A percentile compares a stretch with the other conserved stretches of the same genome.
These are phyloP conservation scores for Colletotrichum sansevieriae DNA, from an alignment of 2,329 filamentous ascomycete genomes.

Conservation along the genomic window DNA sequence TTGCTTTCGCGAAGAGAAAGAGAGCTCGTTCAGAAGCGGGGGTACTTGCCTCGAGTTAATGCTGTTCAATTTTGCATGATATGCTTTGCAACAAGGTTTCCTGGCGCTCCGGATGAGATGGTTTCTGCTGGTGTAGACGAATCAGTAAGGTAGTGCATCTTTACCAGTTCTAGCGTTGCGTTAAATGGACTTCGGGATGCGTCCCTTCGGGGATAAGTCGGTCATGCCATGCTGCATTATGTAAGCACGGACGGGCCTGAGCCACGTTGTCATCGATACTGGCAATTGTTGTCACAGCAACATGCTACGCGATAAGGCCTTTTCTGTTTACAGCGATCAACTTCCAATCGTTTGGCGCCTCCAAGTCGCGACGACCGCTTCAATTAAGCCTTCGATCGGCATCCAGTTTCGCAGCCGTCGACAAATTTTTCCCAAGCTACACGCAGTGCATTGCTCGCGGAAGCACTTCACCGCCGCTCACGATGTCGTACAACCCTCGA, in stretches of 20 bases:
- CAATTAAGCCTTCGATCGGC: neutral
- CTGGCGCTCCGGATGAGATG: slow-evolving; percentile 3
- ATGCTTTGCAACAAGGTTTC: slow-evolving; percentile 26
- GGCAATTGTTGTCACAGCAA: slow-evolving; percentile 36
- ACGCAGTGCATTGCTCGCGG: neutral
- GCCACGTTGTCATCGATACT: too few species aligned
- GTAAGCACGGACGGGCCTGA: too few species aligned
- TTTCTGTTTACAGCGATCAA: slow-evolving; percentile 22
- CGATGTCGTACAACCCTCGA: slow-evolving; percentile 70
- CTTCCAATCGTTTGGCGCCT: neutral
- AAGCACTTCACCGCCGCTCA: slow-evolving; percentile 40
- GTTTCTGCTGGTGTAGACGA: neutral
- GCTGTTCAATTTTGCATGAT: neutral
- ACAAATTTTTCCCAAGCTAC: neutral
- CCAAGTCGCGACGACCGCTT: slow-evolving; percentile 7
- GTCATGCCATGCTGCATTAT: too few species aligned
- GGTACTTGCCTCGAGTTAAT: slow-evolving; percentile 8
- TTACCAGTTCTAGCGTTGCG: neutral
- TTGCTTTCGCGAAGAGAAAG: neutral
- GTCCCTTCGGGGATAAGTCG: slow-evolving; percentile 3
- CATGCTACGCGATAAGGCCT: slow-evolving; percentile 11
- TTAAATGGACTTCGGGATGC: slow-evolving; percentile 2
- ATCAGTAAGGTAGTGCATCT: neutral
- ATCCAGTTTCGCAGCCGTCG: neutral
- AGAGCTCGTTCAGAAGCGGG: neutral